Evolutionary conservation across 2,329 filamentous ascomycete species (phyloP), one percentile per base, ranked within the genome.

Genomic region (Botryotinia narcissicola): DNA sequence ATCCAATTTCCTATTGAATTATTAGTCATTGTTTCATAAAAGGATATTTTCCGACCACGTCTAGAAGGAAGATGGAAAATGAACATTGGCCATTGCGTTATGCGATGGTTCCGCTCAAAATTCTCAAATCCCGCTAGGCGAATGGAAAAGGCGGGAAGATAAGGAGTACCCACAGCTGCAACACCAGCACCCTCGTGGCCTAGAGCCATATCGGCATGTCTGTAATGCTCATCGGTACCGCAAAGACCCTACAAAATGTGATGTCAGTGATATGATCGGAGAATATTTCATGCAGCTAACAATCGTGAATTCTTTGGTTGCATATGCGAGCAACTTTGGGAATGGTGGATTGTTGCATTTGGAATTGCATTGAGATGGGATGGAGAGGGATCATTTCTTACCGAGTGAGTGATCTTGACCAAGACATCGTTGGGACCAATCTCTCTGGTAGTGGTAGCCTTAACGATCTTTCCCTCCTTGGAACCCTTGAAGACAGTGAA

Each of bases 401-500:
- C 66, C 3, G 89, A 91, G 73, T 90, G 88, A 25, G 90, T 92
- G 75, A 92, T 84, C 72, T 85, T 86, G 79, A 93, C 80, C 42
- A 90, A 84, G 70, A 92, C 89, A 74, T 91, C 83, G 80, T 90
- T 85, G 69, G 83, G 82, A 2, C 78, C 79, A 60, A 88, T 80
- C 25, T 86, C 83, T 60, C 81, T 79, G 32, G 82, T 84, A 61
- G 85, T 87, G 67, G 83, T 83, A 62, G 82, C 80, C 80, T 89
- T 82, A 73, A 85, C 80, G 78, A 91, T 87, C 73, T 84, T 83
- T 78, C 89, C 89, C 73, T 86, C 85, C 76, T 87, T 84, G 76
- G 85, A 85, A 76, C 90, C 90, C 79, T 89, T 90, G 86, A 85
- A 91, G 73, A 91, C 87, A 57, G 88, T 91, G 84, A 90, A 90